These are phyloP conservation scores for Eimeria falciformis DNA, from an alignment of 169 alveolate species.

Conservation along the genomic window DNA sequence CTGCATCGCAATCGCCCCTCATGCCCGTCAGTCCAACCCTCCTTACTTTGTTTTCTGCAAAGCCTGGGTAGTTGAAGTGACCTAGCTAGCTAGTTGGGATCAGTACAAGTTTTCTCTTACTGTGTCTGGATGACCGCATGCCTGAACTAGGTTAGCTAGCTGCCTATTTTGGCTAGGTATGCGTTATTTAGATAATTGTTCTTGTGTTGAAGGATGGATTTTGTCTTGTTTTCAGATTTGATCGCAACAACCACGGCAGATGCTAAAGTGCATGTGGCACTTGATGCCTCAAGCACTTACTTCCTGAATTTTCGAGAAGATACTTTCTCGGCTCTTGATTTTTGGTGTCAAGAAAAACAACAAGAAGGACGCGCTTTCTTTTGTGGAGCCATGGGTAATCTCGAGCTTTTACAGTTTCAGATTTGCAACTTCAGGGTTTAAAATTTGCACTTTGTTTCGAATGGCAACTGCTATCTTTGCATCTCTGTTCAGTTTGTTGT, in stretches of 20 bases:
- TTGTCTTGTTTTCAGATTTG: background rate
- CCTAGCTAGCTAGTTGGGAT: background rate
- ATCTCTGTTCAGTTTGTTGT: too few species aligned
- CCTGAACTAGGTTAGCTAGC: background rate
- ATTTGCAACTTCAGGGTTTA: too few species aligned
- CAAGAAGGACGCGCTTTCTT: background rate
- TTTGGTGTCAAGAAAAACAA: conserved; percentile 18
- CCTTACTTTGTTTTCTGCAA: background rate
- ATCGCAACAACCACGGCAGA: background rate
- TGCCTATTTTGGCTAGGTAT: background rate
- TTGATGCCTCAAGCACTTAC: conserved; percentile 5
- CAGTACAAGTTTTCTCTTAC: background rate
- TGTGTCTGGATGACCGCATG: background rate
- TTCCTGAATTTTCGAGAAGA: conserved; percentile 24
- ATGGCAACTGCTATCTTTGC: too few species aligned
- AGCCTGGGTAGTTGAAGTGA: too few species aligned
- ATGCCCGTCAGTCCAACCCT: background rate
- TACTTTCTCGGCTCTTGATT: conserved; percentile 3
- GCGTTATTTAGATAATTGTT: background rate
- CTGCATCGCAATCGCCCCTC: conserved; percentile 4
- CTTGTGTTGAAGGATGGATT: background rate
- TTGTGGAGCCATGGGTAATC: conserved; percentile 10
- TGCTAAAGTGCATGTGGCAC: conserved; percentile 6
- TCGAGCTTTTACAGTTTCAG: too few species aligned
- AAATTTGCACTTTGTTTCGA: background rate